A percentile compares a stretch with the other conserved stretches of the same genome.
phyloP scores from a whole-genome alignment of 257 asterid genomes.

The Mentha longifolia region DNA sequence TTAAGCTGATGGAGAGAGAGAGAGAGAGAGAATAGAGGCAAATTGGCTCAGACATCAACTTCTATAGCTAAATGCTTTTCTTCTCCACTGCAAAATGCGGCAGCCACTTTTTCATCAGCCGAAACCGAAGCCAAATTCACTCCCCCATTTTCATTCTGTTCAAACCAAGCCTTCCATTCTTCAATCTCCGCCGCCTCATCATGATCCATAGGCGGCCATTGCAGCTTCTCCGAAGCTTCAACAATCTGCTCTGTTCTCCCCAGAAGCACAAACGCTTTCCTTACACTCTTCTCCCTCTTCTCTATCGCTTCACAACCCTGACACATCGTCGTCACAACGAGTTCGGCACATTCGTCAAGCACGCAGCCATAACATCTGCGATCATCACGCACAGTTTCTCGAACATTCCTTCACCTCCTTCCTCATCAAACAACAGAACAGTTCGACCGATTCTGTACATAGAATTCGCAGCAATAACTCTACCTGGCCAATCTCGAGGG shows the following conservation, averaged over 20 bases:
- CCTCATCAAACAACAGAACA: not conserved
- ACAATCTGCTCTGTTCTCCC: slow-evolving; percentile 29
- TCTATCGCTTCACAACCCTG: slow-evolving; percentile 21
- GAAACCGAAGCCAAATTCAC: no score
- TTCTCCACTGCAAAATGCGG: no score
- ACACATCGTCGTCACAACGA: slow-evolving; percentile 23
- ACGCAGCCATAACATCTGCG: slow-evolving; percentile 17
- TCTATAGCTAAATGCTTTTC: no score
- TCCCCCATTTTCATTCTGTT: not conserved
- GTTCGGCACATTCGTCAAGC: slow-evolving; percentile 12
- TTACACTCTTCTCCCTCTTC: slow-evolving; percentile 22
- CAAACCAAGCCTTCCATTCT: slow-evolving; percentile 21
- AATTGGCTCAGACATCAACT: no score
- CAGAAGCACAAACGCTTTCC: slow-evolving; percentile 21
- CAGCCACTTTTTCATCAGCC: no score
- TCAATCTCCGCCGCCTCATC: slow-evolving; percentile 22
- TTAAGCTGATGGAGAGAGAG: no score
- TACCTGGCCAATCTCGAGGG: slow-evolving; percentile 4
- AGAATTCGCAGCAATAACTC: not conserved
- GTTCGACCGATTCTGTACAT: slow-evolving; percentile 27
- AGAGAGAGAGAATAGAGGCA: no score
- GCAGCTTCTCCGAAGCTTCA: slow-evolving; percentile 16
- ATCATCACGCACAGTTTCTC: slow-evolving; percentile 21
- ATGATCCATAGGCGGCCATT: slow-evolving; percentile 2
- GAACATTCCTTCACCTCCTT: not conserved